Evolutionary conservation across 306 rosid species (phyloP).

Genomic region (Cucurbita ficifolia): DNA sequence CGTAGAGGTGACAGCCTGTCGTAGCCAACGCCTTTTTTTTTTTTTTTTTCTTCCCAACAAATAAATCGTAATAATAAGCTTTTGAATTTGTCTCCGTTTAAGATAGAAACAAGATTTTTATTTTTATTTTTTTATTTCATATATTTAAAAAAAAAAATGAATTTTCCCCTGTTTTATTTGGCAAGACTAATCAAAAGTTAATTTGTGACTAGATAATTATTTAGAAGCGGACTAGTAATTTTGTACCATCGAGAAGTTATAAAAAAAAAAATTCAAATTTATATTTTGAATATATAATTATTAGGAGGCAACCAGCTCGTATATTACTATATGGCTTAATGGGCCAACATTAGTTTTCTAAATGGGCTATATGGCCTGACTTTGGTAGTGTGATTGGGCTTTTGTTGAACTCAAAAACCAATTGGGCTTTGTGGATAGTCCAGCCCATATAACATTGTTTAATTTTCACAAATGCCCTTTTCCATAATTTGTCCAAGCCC

Average conservation of each 20-base stretch:
- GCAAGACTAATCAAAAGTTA: neutral
- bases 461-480: neutral
- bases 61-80: neutral
- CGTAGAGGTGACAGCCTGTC: constrained; percentile 38
- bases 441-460: neutral
- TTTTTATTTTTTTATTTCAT: neutral
- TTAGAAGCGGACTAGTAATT: no score
- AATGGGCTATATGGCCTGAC: neutral
- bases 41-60: neutral
- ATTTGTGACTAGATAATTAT: no score
- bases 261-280: no score
- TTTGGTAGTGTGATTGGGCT: neutral
- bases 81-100: neutral
- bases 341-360: neutral
- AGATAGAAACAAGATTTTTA: neutral
- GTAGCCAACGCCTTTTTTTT: neutral
- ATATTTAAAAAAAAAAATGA: no score
- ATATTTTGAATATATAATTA: neutral
- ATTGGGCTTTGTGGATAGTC: neutral
- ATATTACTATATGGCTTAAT: neutral
- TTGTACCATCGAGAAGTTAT: no score
- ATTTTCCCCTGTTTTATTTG: neutral
- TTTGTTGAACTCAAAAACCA: neutral
- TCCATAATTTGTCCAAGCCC: no score
- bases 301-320: no score